Evolutionary conservation across 805 yeast genomes (phyloP), one percentile per base, ranked within the genome.

Genomic region (Wickerhamiella australiensis): DNA sequence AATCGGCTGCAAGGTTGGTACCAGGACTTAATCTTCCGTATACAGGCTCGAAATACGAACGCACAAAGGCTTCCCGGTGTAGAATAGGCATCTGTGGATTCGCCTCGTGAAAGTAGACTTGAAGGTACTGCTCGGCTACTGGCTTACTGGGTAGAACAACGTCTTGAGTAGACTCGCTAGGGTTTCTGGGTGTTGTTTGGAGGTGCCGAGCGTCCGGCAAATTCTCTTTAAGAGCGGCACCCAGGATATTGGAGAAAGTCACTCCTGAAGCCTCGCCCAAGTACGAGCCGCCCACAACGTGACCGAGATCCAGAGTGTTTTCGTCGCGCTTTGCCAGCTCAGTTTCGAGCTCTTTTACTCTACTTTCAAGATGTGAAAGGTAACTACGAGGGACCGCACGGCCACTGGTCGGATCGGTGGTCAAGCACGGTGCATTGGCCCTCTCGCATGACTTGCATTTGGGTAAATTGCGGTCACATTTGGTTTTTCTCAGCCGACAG

Each of bases 401-500:
- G 0, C 95, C 94, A 0, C 95, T 85, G 5, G 87, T 85, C 0
- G 94, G 87, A 61, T 88, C 96, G 2, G 84, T 64, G 0, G 94
- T 85, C 3, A 85, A 78, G 65, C 96, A 87, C 5, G 82, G 84
- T 2, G 69, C 81, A 5, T 77, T 75, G 9, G 83, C 81, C 58
- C 77, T 76, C 40, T 63, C 68, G 61, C 88, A 81, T 31, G 72
- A 70, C n/a, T 74, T 62, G 59, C 88, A 81, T 50, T 73, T 70
- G 3, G 88, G 88, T 60, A 80, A 77, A 53, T 72, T 74, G 51
- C 77, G 82, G 54, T 82, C 83, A 62, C 88, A 82, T 56, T 73
- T 73, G 50, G 78, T 72, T 60, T 82, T 82, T 56, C 80, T 77
- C 49, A 65, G 61, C 15, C 95, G 74, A 58, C 96, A 87, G 50